A percentile compares a stretch with the other conserved stretches of the same genome.
Evolutionary conservation across 2,329 filamentous ascomycete genomes (phyloP).

Genomic region (Talaromyces pinophilus): DNA sequence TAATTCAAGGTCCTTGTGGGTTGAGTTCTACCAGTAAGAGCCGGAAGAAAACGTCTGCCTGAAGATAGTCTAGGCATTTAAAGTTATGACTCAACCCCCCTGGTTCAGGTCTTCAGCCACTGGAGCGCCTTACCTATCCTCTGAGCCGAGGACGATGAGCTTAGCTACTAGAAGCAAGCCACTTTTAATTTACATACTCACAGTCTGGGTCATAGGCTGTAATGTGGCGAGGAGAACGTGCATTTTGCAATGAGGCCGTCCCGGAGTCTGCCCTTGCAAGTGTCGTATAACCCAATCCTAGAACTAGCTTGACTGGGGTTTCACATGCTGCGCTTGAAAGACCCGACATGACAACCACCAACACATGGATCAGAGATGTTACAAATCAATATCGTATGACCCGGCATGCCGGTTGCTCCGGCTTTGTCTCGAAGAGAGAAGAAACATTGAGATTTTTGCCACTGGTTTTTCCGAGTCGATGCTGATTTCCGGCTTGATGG

Average conservation of each 20-base stretch:
- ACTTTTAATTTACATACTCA: neutral
- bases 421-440: too few relatives aligned
- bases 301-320: neutral
- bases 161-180: constrained; percentile 1
- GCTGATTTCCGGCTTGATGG: neutral
- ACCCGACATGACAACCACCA: neutral
- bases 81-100: neutral
- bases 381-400: neutral
- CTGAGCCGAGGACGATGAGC: neutral
- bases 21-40: neutral
- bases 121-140: neutral
- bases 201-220: neutral
- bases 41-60: constrained; percentile 1
- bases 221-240: neutral
- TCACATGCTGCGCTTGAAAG: neutral
- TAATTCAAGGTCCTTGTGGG: neutral
- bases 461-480: neutral
- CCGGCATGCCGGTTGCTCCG: neutral
- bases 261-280: neutral
- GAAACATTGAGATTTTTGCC: constrained; percentile 1
- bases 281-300: neutral
- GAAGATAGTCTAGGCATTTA: neutral
- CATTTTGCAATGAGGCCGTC: neutral
- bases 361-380: neutral
- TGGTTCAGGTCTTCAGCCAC: neutral